Conservation (phyloP, 495 filamentous ascomycete species). For the Paragyromitra xinjiangensis region DNA sequence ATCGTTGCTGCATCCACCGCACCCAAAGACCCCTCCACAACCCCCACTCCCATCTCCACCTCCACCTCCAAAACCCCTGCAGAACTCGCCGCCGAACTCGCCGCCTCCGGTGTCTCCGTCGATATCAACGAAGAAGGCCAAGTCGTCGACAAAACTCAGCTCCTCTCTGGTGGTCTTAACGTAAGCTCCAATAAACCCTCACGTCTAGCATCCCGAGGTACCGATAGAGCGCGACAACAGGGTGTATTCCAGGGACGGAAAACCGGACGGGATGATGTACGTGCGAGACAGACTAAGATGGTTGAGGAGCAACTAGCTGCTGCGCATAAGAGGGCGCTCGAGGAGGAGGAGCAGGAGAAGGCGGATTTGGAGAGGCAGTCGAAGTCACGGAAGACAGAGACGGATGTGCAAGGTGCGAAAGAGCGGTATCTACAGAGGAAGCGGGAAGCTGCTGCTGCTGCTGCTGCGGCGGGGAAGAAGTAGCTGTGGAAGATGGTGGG, state of each 20-base stretch:
- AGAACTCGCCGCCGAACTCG: constrained; percentile 77
- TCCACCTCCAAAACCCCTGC: constrained; percentile 72
- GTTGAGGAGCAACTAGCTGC: constrained; percentile 83
- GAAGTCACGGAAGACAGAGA: constrained; percentile 75
- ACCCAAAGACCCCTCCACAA: constrained; percentile 56
- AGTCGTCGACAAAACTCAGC: constrained; percentile 90
- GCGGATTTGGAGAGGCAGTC: constrained; percentile 73
- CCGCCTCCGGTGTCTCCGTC: constrained; percentile 73
- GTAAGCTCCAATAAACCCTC: constrained; percentile 59
- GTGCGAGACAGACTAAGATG: constrained; percentile 86
- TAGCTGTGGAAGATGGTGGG: background rate
- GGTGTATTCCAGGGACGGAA: constrained; percentile 42
- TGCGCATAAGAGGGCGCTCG: constrained; percentile 73
- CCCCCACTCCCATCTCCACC: constrained; percentile 58
- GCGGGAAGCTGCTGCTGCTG: constrained; percentile 70
- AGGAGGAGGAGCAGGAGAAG: constrained; percentile 77
- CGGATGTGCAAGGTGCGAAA: constrained; percentile 83
- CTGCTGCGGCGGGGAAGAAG: constrained; percentile 53
- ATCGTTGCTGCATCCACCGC: constrained; percentile 65
- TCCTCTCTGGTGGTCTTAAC: constrained; percentile 88
- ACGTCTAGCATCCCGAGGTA: background rate
- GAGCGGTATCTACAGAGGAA: constrained; percentile 90
- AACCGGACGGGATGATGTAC: constrained; percentile 65
- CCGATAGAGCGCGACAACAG: constrained; percentile 22
- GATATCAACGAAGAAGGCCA: constrained; percentile 91